Evolutionary conservation across 2,329 filamentous ascomycete species (phyloP).

Genomic region (Diaporthe destruens): DNA sequence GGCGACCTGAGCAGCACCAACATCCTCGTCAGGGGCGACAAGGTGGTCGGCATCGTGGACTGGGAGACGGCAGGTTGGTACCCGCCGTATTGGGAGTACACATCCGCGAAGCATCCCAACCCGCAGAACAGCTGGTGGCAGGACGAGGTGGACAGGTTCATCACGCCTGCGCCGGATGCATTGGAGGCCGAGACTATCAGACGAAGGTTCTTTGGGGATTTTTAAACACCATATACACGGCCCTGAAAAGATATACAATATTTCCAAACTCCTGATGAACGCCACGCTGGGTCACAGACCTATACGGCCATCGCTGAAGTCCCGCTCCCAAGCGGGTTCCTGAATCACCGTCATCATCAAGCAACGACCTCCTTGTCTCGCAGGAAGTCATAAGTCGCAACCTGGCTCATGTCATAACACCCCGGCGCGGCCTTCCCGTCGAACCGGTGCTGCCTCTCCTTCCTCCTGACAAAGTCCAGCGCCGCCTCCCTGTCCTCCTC

Average conservation of each 20-base stretch:
- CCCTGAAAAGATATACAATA: neutral
- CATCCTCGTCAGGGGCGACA: conserved; percentile 55
- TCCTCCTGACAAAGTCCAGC: neutral
- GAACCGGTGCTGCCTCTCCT: conserved; percentile 29
- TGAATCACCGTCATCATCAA: neutral
- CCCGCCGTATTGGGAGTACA: conserved; percentile 57
- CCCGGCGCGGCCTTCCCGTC: conserved; percentile 14
- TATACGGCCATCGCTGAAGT: neutral
- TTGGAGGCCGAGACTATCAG: conserved; percentile 23
- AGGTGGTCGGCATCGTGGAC: conserved; percentile 57
- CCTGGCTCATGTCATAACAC: conserved; percentile 20
- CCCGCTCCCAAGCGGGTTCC: neutral
- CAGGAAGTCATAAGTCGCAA: conserved; percentile 21
- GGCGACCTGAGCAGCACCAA: conserved; percentile 62
- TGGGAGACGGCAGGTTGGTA: conserved; percentile 63
- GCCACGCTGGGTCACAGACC: neutral
- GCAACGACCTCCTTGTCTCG: neutral
- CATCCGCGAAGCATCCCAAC: conserved; percentile 33
- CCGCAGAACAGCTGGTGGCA: conserved; percentile 30
- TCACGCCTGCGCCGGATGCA: neutral
- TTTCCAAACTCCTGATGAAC: neutral
- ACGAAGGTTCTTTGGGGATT: conserved; percentile 23
- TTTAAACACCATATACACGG: neutral
- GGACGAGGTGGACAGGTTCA: conserved; percentile 29
- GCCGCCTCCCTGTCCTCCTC: neutral